Evolutionary conservation across 148 eudicot species (phyloP), one percentile per base, ranked within the genome.

Genomic region (Simmondsia chinensis): DNA sequence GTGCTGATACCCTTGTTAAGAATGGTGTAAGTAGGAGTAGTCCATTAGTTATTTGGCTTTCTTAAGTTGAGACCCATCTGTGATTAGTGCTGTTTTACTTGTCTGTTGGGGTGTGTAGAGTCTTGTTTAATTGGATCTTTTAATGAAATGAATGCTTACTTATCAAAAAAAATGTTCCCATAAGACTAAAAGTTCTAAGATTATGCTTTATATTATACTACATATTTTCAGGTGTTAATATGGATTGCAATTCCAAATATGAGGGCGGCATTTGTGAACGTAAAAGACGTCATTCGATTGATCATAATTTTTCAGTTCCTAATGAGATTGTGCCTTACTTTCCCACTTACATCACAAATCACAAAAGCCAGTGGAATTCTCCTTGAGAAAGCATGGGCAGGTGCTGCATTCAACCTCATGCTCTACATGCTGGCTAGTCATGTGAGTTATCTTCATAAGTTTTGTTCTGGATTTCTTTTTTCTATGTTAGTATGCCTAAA

Each of bases 381-480:
- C 21, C 37, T 53, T 37, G 70, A 66, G 61, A 63, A 54, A 10
- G 66, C 76, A 7, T 77, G 79, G 83, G 57, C 66, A 8, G 77
- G 83, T 20, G 79, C 79, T 8, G 76, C 75, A 43, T 77, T 57
- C 38, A 65, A 77, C 52, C 66, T 77, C 1, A 31, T 66, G 46
- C 73, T 77, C 13, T 77, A 49, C 38, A 58, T 61, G 69, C 35
- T 77, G 33, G 79, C 79, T 20, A 70, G 79, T 41, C 84, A 77
- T 70, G 84, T 73, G 61, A 54, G 65, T 55, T 54, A 28, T 20
- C 43, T 8, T 28, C 0, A 10, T 9, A 0, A 40, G 5, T 39
- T 10, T 9, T 7, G 10, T 2, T 17, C 3, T 21, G 31, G 10
- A 14, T 45, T n/a, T 28, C 6, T 5, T n/a, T 11, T 17, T 24